Evolutionary conservation across 1,284 basidiomycete genomes (phyloP), one percentile per base, ranked within the genome.

Genomic region (Anthracocystis walkeri): DNA sequence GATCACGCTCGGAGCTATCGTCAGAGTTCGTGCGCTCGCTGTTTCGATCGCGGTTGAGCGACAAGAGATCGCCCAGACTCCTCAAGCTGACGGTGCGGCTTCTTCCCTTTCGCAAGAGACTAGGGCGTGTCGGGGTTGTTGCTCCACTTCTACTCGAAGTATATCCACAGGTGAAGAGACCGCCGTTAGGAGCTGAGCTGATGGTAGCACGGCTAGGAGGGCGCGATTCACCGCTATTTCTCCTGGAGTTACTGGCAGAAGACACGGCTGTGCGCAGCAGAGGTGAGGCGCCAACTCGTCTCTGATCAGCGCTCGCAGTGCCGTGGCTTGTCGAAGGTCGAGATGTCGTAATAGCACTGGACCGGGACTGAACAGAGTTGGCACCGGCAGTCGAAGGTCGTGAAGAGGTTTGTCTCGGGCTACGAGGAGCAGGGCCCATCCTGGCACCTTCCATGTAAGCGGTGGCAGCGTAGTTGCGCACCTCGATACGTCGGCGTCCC

Each of bases 101-200:
- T 40, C 61, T 61, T 6, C 53, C 50, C 42, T 68, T 71, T 42
- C 49, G 54, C 46, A 38, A 27, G 10, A 48, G 50, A 23, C 65
- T 50, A 0, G 58, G 35, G 14, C 58, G 58, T 18, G 56, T 72
- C 0, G 74, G 74, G 2, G 74, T 68, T 0, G 58, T 52, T 2
- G 74, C 52, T 1, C 74, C 74, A 51, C 68, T 76, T 20, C 58
- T 65, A 14, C n/a, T 63, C 8, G 61, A 46, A 10, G 48, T 18
- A 54, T 71, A 75, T 10, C 73, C 73, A 35, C 73, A 75, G 8
- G 68, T 72, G 49, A 72, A 76, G 25, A 76, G 65, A n/a, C 74
- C 74, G 38, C 68, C 69, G 31, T 65, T 71, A 4, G 64, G 55
- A 23, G 64, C 57, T 33, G 58, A 60, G 49, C 55, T 57, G 27